A percentile compares a stretch with the other conserved stretches of the same genome.
These are phyloP conservation scores for Umbilicus rupestris DNA, from an alignment of 164 flowering plant species.

Conservation along the genomic window DNA sequence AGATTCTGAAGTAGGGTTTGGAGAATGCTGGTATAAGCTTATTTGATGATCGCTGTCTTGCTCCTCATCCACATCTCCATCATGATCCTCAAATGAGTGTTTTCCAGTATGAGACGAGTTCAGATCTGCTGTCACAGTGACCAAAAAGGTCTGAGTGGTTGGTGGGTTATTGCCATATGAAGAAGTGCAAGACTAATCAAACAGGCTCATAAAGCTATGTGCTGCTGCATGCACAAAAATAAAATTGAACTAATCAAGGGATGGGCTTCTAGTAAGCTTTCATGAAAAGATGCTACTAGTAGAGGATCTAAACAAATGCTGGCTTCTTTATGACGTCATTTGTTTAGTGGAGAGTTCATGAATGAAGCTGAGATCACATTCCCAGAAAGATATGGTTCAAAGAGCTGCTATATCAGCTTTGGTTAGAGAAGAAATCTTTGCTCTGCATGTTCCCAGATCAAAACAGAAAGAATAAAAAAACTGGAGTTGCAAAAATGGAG, in stretches of 20 bases:
- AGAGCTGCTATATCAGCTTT: not conserved
- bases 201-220: not conserved
- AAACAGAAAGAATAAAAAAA: not conserved
- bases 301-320: not conserved
- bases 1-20: slow-evolving; percentile 5
- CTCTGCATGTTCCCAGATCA: not conserved
- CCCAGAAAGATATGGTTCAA: not conserved
- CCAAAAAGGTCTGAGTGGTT: not conserved
- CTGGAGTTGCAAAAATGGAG: not conserved
- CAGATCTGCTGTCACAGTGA: slow-evolving; percentile 1
- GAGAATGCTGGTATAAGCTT: not conserved
- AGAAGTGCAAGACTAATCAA: not conserved
- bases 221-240: not conserved
- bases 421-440: not conserved
- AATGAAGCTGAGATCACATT: slow-evolving; percentile 5
- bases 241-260: not conserved
- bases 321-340: not conserved
- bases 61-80: slow-evolving; percentile 3
- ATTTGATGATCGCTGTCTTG: not conserved
- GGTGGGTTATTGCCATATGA: not conserved
- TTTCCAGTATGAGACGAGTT: not conserved
- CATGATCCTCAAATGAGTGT: slow-evolving; percentile 7
- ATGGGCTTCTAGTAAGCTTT: not conserved
- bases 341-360: not conserved
- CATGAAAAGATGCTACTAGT: slow-evolving; percentile 3